Percentiles rank a stretch among this genome's conserved stretches.
phyloP scores from a whole-genome alignment of 2,329 filamentous ascomycete genomes.

The Calonectria multiphialidica region DNA sequence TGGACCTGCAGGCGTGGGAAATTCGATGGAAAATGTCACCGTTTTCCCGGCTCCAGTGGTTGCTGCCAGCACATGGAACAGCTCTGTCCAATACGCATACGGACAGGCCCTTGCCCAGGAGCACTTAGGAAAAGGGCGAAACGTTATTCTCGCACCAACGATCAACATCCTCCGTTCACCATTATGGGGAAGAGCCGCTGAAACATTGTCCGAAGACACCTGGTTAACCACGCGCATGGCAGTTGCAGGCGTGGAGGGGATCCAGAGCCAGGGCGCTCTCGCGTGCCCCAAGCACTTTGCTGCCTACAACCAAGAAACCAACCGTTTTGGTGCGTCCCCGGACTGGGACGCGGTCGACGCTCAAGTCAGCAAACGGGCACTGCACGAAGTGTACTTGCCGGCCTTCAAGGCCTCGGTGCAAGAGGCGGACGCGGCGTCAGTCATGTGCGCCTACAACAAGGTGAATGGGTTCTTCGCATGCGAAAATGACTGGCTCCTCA shows the following conservation, averaged over 20 bases:
- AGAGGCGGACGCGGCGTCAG: neutral
- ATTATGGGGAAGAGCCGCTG: neutral
- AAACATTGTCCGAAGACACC: neutral
- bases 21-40: neutral
- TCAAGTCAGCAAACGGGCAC: neutral
- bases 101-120: neutral
- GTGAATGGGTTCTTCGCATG: neutral
- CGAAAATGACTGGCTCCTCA: neutral
- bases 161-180: neutral
- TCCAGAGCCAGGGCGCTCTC: neutral
- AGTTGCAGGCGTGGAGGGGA: neutral
- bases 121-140: neutral
- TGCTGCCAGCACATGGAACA: neutral
- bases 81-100: neutral
- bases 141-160: neutral
- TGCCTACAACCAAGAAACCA: neutral
- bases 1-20: neutral
- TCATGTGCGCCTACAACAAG: conserved; percentile 3
- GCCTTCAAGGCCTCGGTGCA: conserved; percentile 1
- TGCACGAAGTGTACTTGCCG: neutral
- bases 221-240: conserved; percentile 1
- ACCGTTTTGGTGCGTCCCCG: neutral
- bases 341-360: neutral
- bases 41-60: neutral
- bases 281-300: conserved; percentile 1